phyloP scores from a whole-genome alignment of 2,329 filamentous ascomycete species.

The Ophiostoma ulmi region DNA sequence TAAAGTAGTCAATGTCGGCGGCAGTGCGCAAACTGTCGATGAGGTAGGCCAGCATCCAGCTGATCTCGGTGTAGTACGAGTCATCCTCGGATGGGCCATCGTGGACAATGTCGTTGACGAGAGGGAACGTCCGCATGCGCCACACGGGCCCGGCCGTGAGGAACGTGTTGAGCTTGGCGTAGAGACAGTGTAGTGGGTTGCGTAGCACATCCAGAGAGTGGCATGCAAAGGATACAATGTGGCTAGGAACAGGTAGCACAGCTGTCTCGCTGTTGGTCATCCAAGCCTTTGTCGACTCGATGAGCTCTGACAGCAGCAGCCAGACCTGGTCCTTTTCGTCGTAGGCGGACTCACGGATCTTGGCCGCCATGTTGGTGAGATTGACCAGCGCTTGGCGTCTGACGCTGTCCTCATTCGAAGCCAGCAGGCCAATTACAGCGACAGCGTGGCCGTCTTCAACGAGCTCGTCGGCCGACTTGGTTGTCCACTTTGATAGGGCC shows the following conservation, averaged over 20 bases:
- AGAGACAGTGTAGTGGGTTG: slow-evolving; percentile 75
- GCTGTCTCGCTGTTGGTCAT: slow-evolving; percentile 42
- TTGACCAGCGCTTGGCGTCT: slow-evolving; percentile 70
- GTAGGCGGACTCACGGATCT: slow-evolving; percentile 63
- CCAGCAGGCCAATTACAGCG: slow-evolving; percentile 67
- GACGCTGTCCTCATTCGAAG: slow-evolving; percentile 68
- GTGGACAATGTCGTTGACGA: slow-evolving; percentile 59
- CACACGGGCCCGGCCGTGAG: slow-evolving; percentile 73
- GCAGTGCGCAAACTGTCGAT: slow-evolving; percentile 59
- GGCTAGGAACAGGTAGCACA: slow-evolving; percentile 57
- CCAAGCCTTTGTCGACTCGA: slow-evolving; percentile 59
- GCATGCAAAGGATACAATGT: slow-evolving; percentile 70
- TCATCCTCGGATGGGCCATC: slow-evolving; percentile 68
- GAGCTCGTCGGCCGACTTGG: slow-evolving; percentile 71
- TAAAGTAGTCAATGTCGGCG: slow-evolving; percentile 57
- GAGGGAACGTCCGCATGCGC: slow-evolving; percentile 62
- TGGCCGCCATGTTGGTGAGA: slow-evolving; percentile 59
- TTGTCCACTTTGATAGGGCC: slow-evolving; percentile 60
- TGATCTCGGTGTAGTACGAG: slow-evolving; percentile 64
- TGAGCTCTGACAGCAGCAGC: slow-evolving; percentile 72
- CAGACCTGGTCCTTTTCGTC: slow-evolving; percentile 73
- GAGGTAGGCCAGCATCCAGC: slow-evolving; percentile 69
- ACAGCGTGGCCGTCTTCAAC: slow-evolving; percentile 71
- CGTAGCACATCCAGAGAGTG: slow-evolving; percentile 64
- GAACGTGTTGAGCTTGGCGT: slow-evolving; percentile 80